Base-by-base conservation (phyloP, 208 protist genomes). In the Trypanosomatidae sp. region DNA sequence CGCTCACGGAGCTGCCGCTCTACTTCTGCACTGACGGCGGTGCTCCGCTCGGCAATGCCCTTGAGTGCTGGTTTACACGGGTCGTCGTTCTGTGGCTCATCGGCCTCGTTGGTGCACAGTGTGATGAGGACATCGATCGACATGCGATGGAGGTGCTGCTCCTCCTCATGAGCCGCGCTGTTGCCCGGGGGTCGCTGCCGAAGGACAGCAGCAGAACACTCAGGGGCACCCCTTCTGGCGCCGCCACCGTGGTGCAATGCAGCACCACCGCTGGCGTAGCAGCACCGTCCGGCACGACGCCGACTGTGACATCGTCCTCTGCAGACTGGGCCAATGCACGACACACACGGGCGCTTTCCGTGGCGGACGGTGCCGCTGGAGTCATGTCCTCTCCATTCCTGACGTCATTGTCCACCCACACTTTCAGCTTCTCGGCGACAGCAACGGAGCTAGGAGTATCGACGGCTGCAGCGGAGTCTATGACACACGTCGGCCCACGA, bases 51-150 rank as follows among this genome's bases (percentile, higher is more conserved):
- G 64, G 73, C 36, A 53, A 73, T 39, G 64, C 52, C 15, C 62
- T 91, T 8, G 75, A 83, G 60, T 50, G 47, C 33, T 83, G 74
- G 44, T 91, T 95, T 62, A 76, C 79, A 9, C 81, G 83, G 30
- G 77, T 93, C 17, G 58, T 88, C n/a, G 47, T 68, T 28, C 66
- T 94, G 28, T 96, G 92, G 90, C 62, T 78, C 13, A 76, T 79
- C 68, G 81, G 72, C 15, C 60, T 94, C 2, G 62, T 86, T 22
- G 74, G 68, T 30, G 81, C 86, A 3, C 74, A 85, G 68, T 86
- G 84, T 67, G 90, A 94, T 71, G 90, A 91, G 43, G 83, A 89
- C 68, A 83, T 89, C 44, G 85, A 92, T 66, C 72, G n/a, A 13
- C 73, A 87, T 36, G 89, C 86, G 41, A 77, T 92, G 73, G 73